Evolutionary conservation across 164 flowering plant species (phyloP), one percentile per base, ranked within the genome.

Genomic region (Euptelea pleiosperma): DNA sequence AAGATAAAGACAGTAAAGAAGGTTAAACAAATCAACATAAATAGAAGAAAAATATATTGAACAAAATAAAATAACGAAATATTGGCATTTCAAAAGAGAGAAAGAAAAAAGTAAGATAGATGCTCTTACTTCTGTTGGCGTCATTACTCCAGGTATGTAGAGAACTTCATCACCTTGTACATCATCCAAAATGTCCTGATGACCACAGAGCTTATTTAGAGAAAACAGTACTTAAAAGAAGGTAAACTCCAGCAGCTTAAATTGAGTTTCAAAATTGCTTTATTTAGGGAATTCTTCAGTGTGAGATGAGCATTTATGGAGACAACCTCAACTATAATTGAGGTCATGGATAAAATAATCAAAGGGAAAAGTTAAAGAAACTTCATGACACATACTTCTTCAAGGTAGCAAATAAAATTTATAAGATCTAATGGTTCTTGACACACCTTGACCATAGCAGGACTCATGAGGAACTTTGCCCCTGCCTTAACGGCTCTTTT

Each of bases 61-160:
- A 39, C 1, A 29, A 8, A n/a, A 30, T 33, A 51, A 25, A 42
- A 42, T 10, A 34, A 26, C 4, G 22, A 10, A 29, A 19, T n/a
- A n/a, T n/a, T n/a, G n/a, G 25, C 42, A 36, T 18, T 21, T 9
- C 18, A 14, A 4, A 4, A 37, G 28, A 4, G 8, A 37, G 28
- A 11, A 64, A 68, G 19, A 45, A 4, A 22, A 58, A 26, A 46
- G 50, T n/a, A 33, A 56, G 31, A 18, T 5, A 37, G n/a, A 47
- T 14, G 37, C 39, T 61, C 74, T 55, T 74, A 89, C 96, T 72
- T 89, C 96, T 57, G 96, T 81, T 48, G 93, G 96, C 37, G 89
- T 89, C 89, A 84, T 84, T 44, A 47, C 93, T 65, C 96, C 96
- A 54, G 93, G 96, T 46, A 89, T 81, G 56, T 89, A 89, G 8